phyloP scores from a whole-genome alignment of 106 monocot species.

The Acorus calamus region DNA sequence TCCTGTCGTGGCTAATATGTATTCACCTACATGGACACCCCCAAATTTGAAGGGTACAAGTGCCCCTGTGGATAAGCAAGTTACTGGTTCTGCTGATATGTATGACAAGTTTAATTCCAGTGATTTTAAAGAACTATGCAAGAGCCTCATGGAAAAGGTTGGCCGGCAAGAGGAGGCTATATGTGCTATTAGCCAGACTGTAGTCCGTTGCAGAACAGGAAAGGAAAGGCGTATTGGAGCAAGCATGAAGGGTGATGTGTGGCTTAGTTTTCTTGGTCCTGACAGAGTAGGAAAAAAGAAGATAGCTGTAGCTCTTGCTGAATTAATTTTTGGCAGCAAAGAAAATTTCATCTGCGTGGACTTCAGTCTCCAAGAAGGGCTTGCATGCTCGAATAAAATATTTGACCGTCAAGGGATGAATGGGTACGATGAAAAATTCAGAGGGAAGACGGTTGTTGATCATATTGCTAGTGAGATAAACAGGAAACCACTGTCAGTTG shows the following conservation, averaged over 20 bases:
- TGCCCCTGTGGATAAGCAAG: constrained; percentile 1
- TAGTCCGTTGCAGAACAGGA: constrained; percentile 27
- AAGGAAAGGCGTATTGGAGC: constrained; percentile 29
- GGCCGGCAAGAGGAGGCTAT: constrained; percentile 79
- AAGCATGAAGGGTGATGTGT: constrained; percentile 42
- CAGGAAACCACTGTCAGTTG: constrained; percentile 51
- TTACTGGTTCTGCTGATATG: constrained; percentile 7
- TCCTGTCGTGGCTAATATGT: neutral
- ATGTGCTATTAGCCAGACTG: constrained; percentile 30
- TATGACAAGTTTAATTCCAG: constrained; percentile 20
- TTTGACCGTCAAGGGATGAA: constrained; percentile 9
- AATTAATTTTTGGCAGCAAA: constrained; percentile 51
- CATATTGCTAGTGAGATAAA: constrained; percentile 52
- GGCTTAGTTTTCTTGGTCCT: constrained; percentile 69
- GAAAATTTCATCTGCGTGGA: constrained; percentile 56
- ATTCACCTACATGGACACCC: neutral
- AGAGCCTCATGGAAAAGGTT: constrained; percentile 48
- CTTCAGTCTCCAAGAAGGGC: constrained; percentile 30
- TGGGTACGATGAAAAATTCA: constrained; percentile 10
- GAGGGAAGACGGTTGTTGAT: constrained; percentile 69
- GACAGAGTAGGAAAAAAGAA: constrained; percentile 61
- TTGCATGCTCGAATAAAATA: constrained; percentile 8
- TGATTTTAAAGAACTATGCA: constrained; percentile 49
- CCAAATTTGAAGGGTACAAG: constrained; percentile 6
- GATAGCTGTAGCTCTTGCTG: constrained; percentile 53